Base-by-base conservation (phyloP, 169 alveolate genomes). In the Plasmodium reichenowi region DNA sequence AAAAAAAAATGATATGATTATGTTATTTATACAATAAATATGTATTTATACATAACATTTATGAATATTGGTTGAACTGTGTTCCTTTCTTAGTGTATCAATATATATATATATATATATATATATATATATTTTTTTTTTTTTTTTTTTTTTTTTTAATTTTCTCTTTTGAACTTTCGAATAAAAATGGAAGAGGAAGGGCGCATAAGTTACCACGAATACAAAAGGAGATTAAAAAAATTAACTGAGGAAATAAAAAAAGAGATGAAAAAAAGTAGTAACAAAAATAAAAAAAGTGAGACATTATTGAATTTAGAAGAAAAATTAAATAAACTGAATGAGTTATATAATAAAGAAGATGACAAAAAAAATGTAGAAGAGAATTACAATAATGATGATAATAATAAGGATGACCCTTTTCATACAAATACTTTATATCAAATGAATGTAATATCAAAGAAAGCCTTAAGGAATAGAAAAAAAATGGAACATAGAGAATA, bases 221-320 rank as follows among this genome's bases (percentile, higher is more conserved):
- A 80, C 13, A 80, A 80, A 38, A 66, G 63, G 66, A 66, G 83
- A 17, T 13, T 80, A 72, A 80, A 80, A 50, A 80, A 80, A 80
- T 13, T 80, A 10, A 68, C 83, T 17, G 90, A 80, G 24, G 90
- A 80, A 68, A 56, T 80, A 80, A 80, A 67, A 68, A 80, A 68
- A 48, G 90, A 80, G 59, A 68, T 43, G 29, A 80, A 80, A 80
- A 80, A 80, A 32, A 80, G 68, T n/a, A 67, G 29, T 68, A 45
- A 62, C 59, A 80, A 78, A 54, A 54, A 54, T 80, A 80, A 80
- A 38, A 45, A 80, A 10, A 80, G 38, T 43, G 83, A 80, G 22
- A 68, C 68, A 52, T 68, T 80, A 50, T 54, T 48, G 22, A 80
- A 68, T 26, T 63, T 80, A 15, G 85, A 80, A 68, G 90, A 80